Evolutionary conservation across 208 protist genomes (phyloP).

Genomic region (Trypanosoma cruzi): DNA sequence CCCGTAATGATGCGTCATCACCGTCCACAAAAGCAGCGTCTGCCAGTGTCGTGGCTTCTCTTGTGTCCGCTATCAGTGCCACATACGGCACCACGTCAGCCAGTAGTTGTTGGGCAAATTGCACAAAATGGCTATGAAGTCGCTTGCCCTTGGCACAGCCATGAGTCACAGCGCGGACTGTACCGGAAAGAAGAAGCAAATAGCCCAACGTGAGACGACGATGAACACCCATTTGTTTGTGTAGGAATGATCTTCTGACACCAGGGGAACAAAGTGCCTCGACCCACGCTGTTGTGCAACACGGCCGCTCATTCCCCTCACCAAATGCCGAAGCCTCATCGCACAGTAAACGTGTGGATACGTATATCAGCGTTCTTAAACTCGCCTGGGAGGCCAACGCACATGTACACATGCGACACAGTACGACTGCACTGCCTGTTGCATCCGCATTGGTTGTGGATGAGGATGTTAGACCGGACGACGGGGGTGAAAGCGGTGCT

Average conservation of each 20-base stretch:
- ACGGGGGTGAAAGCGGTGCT: neutral
- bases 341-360: constrained; percentile 61
- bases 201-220: constrained; percentile 69
- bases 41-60: constrained; percentile 1
- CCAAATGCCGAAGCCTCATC: constrained; percentile 61
- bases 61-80: constrained; percentile 43
- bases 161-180: constrained; percentile 36
- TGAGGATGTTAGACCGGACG: neutral
- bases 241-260: constrained; percentile 6
- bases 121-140: constrained; percentile 47
- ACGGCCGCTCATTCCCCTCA: constrained; percentile 84
- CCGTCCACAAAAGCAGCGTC: neutral
- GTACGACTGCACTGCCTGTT: constrained; percentile 42
- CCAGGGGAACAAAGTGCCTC: constrained; percentile 39
- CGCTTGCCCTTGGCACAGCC: constrained; percentile 36
- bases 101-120: constrained; percentile 38
- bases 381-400: constrained; percentile 23
- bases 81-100: constrained; percentile 41
- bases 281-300: constrained; percentile 66
- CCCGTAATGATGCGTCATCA: neutral
- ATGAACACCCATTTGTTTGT: constrained; percentile 28
- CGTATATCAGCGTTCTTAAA: constrained; percentile 44
- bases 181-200: constrained; percentile 50
- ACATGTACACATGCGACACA: constrained; percentile 46
- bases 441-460: neutral